Evolutionary conservation across 2,329 filamentous ascomycete species (phyloP).

Genomic region (Apiospora pterosperma): DNA sequence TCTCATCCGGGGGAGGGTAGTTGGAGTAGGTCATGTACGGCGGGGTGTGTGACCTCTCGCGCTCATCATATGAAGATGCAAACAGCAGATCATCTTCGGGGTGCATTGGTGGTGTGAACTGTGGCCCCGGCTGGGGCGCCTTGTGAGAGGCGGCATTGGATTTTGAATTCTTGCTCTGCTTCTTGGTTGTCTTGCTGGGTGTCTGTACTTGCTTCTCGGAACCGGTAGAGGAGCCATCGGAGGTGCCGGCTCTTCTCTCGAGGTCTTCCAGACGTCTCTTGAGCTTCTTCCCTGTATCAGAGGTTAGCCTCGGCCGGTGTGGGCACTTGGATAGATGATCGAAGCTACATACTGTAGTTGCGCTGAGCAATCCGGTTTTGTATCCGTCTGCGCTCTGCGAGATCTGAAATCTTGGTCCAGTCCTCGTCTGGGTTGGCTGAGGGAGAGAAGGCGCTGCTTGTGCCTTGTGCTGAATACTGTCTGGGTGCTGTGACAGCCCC

Average conservation of each 20-base stretch:
- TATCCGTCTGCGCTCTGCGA: conserved; percentile 89
- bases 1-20: conserved; percentile 62
- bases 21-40: conserved; percentile 65
- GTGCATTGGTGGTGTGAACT: conserved; percentile 61
- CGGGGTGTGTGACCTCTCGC: conserved; percentile 68
- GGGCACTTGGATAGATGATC: neutral
- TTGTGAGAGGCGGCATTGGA: conserved; percentile 26
- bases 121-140: conserved; percentile 41
- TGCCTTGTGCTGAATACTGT: conserved; percentile 70
- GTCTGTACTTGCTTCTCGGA: conserved; percentile 34
- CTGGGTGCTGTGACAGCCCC: conserved; percentile 44
- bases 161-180: conserved; percentile 45
- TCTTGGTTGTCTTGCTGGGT: conserved; percentile 31
- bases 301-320: conserved; percentile 8
- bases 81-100: conserved; percentile 66
- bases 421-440: conserved; percentile 96
- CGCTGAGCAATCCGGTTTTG: conserved; percentile 97
- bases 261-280: conserved; percentile 86
- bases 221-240: conserved; percentile 37
- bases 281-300: conserved; percentile 76
- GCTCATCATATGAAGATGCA: conserved; percentile 54
- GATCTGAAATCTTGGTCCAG: conserved; percentile 98
- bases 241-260: conserved; percentile 69
- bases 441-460: conserved; percentile 91
- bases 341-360: conserved; percentile 72